Evolutionary conservation across 2,329 filamentous ascomycete genomes (phyloP).

Genomic region (Hypoxylon sp.): DNA sequence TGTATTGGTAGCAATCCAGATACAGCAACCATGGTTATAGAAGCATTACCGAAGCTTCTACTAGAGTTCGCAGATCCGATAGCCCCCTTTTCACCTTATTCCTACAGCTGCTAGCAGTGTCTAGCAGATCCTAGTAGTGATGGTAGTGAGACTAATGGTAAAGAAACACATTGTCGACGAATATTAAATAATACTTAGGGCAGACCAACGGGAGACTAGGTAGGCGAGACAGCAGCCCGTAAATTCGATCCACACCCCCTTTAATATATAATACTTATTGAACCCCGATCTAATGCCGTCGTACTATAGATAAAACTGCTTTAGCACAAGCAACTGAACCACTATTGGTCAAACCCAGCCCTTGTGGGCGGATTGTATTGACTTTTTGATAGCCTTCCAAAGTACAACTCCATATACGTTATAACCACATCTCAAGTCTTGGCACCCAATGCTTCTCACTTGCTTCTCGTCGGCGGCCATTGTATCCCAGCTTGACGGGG

Average conservation of each 20-base stretch:
- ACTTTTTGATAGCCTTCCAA: not conserved
- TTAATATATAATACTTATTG: not conserved
- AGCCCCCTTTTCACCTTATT: not conserved
- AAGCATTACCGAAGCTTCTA: not conserved
- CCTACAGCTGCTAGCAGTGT: not conserved
- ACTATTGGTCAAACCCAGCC: not conserved
- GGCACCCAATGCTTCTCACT: slow-evolving; percentile 43
- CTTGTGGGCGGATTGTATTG: not conserved
- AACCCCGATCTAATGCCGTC: not conserved
- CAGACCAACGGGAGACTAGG: not conserved
- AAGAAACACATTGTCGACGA: no score
- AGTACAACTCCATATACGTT: not conserved
- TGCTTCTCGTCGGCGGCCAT: slow-evolving; percentile 50
- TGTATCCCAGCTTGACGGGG: slow-evolving; percentile 49
- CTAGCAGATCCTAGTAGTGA: not conserved
- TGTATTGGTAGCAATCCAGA: not conserved
- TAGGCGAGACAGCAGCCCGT: not conserved
- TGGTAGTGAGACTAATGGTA: not conserved
- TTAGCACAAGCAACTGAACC: slow-evolving; percentile 15
- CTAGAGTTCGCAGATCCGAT: not conserved
- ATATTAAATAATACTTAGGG: not conserved
- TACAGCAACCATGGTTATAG: not conserved
- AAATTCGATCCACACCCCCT: not conserved
- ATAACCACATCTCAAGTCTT: slow-evolving; percentile 35
- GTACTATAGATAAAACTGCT: no score